Conservation (phyloP, 2,329 filamentous ascomycete species). For the Albophoma yamanashiensis region DNA sequence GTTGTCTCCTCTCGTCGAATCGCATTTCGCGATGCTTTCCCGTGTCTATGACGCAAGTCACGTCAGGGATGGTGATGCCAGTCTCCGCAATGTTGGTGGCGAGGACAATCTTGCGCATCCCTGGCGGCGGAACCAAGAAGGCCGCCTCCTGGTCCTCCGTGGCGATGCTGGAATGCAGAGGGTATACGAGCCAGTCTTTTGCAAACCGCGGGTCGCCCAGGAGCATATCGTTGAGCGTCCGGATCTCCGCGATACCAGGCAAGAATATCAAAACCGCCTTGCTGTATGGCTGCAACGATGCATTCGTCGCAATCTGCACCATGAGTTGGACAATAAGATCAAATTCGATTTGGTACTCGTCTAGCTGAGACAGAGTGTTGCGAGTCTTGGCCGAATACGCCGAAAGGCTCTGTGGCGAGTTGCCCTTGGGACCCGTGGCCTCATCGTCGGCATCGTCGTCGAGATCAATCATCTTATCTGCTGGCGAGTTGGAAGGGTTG, state of each 20-base stretch:
- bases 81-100: conserved; percentile 98
- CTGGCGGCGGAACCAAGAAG: conserved; percentile 73
- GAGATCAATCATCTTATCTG: conserved; percentile 48
- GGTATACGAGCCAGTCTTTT: conserved; percentile 73
- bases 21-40: conserved; percentile 97
- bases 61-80: conserved; percentile 95
- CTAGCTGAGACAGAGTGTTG: conserved; percentile 63
- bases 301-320: conserved; percentile 59
- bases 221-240: conserved; percentile 77
- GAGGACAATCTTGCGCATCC: conserved; percentile 83
- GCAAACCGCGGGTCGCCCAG: conserved; percentile 66
- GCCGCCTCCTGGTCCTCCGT: conserved; percentile 94
- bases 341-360: conserved; percentile 89
- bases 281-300: conserved; percentile 60
- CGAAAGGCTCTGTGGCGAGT: conserved; percentile 54
- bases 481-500: conserved; percentile 30
- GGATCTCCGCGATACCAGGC: conserved; percentile 88
- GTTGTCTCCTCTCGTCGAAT: conserved; percentile 84
- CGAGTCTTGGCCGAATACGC: conserved; percentile 69
- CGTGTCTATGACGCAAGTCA: conserved; percentile 92
- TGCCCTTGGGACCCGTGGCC: conserved; percentile 39
- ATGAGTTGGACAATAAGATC: conserved; percentile 75
- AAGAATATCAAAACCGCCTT: conserved; percentile 91
- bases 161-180: conserved; percentile 87
- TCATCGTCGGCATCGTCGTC: conserved; percentile 51